Evolutionary conservation across 495 filamentous ascomycete species (phyloP), one percentile per base, ranked within the genome.

Genomic region (Penicillium bovifimosum): DNA sequence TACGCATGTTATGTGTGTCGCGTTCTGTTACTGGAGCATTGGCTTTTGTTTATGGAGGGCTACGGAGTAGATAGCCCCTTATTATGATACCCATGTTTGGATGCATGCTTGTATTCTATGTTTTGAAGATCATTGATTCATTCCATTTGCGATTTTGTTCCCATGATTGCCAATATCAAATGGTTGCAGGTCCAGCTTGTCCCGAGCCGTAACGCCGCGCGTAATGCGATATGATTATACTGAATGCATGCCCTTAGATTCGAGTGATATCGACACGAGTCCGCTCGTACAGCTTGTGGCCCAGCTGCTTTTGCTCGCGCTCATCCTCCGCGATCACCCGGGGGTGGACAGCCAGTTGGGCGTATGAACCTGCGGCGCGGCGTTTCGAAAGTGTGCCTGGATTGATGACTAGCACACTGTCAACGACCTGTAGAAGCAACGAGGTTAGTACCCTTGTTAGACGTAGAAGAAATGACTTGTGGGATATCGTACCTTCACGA

Each of bases 371-470:
- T 1, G 90, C 75, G 0, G 80, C 88, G 59, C 81, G 82, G 51
- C 85, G 79, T 61, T 95, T 95, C 18, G 88, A 91, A n/a, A 95
- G 68, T 40, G 81, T 86, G 1, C 91, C 90, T 0, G 91, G 91
- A 70, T 96, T 96, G 65, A 96, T 84, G 6, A 88, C 85, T 0
- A 93, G 69, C 3, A 95, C 88, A 54, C 82, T 86, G 56, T 96
- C 86, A 8, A 96, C 82, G 7, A 95, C 88, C 88, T 91, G 18
- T 1, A 60, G 5, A 50, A 9, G 29, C 41, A 56, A 46, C 38
- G 47, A 24, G 17, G 20, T 18, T 17, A 24, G 41, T 9, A 31
- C 2, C 5, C 2, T 7, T 38, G 13, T 41, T 11, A 20, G 7
- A 54, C 26, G 8, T 14, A 17, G 26, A 17, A 10, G 1, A 42